phyloP scores from a whole-genome alignment of 2,329 filamentous ascomycete species.

The Microsporum canis region DNA sequence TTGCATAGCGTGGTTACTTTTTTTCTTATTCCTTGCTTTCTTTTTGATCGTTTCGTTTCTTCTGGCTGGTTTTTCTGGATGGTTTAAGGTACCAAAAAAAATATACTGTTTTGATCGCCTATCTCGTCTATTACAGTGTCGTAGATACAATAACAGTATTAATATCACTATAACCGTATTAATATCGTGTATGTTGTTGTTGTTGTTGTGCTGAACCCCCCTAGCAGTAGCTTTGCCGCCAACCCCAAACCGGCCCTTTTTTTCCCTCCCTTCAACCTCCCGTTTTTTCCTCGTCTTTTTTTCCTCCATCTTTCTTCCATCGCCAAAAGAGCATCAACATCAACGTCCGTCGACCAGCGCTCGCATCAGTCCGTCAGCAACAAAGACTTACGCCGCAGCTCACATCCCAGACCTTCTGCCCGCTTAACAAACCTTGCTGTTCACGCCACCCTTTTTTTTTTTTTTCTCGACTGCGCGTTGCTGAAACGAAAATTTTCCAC shows the following conservation, averaged over 20 bases:
- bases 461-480: neutral
- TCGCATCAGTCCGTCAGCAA: neutral
- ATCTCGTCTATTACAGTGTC: neutral
- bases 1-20: slow-evolving; percentile 4
- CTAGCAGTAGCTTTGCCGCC: neutral
- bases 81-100: neutral
- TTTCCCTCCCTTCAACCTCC: neutral
- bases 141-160: neutral
- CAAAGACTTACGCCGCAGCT: neutral
- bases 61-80: neutral
- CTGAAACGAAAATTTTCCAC: neutral
- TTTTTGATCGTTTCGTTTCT: neutral
- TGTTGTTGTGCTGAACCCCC: neutral
- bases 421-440: neutral
- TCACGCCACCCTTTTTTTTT: neutral
- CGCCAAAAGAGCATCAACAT: neutral
- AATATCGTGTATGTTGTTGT: neutral
- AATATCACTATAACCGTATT: neutral
- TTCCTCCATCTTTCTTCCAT: too few species aligned
- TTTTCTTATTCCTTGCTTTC: neutral
- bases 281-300: too few species aligned
- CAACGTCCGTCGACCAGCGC: neutral
- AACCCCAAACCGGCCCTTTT: neutral
- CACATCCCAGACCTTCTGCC: neutral
- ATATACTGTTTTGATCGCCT: neutral